Base-by-base conservation (phyloP, 2,329 filamentous ascomycete species). In the Cladophialophora psammophila region DNA sequence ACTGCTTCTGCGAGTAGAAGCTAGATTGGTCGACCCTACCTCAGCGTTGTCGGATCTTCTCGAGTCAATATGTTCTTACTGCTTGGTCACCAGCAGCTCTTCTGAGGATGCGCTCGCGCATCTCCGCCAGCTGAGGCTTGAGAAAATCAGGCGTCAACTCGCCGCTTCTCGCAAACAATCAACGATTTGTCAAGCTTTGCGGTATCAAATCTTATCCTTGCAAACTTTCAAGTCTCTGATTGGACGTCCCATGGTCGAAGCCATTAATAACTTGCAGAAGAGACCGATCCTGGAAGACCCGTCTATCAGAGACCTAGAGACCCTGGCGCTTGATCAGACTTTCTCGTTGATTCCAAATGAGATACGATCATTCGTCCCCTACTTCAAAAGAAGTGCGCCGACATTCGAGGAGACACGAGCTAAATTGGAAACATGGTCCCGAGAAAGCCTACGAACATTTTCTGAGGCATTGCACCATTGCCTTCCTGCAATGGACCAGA, bases 291-390 rank as follows among this genome's bases (percentile, higher is more conserved):
- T 97, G 2, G 87, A 87, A n/a, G 91, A 96, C 75, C 78, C 84
- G 1, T 84, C 88, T 1, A 81, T 97, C 18, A 84, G 85, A 62
- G 79, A 81, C 0, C 45, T 70, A 5, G 72, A 73, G 40, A 53
- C 65, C 8, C 78, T 95, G 1, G 87, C 91, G 40, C 80, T 97
- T 32, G 93, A 97, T 74, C 80, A 95, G 9, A 88, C 92, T 74
- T 88, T 90, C 70, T 85, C 85, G 20, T 96, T 93, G 91, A 91
- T 95, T 69, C 86, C 91, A 18, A 88, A 93, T 7, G 92, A 96
- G 67, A 91, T 97, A 50, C 87, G 87, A 55, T 91, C 90, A 71
- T 97, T 96, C 75, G 94, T 89, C 0, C 94, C 94, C 0, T 97
- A 93, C 80, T 91, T 96, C 40, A 88, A 91, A 35, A 89, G 96